phyloP scores from a whole-genome alignment of 2,329 filamentous ascomycete genomes.

The Hypoxylon sp. region DNA sequence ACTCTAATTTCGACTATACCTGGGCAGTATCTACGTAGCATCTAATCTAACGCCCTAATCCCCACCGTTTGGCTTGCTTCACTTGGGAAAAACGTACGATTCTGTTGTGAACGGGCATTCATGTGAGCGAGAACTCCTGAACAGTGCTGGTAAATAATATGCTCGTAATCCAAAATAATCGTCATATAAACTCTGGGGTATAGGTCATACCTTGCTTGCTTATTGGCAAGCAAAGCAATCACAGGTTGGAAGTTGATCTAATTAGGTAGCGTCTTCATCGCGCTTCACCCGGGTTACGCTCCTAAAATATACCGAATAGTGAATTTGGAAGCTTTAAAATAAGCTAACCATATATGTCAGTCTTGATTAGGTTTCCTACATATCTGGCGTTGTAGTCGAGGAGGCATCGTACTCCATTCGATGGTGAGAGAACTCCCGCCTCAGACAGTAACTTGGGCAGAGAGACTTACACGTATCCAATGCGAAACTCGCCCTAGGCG shows the following conservation, averaged over 20 bases:
- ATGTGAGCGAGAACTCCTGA: neutral
- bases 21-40: no score
- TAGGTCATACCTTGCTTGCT: neutral
- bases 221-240: neutral
- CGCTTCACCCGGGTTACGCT: neutral
- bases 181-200: neutral
- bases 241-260: neutral
- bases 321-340: neutral
- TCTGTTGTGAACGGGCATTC: no score
- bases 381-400: neutral
- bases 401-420: neutral
- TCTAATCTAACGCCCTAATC: no score
- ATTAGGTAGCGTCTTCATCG: neutral
- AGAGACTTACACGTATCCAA: neutral
- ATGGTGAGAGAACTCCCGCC: neutral
- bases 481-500: neutral
- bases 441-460: neutral
- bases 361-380: neutral
- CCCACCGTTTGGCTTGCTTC: no score
- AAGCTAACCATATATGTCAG: neutral
- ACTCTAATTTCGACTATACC: no score
- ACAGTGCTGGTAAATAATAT: no score
- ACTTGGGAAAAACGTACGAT: no score
- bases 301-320: neutral
- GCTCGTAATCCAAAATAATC: no score